These are phyloP conservation scores for Elaeis oleifera DNA, from an alignment of 202 grass and related monocot species.

Conservation along the genomic window DNA sequence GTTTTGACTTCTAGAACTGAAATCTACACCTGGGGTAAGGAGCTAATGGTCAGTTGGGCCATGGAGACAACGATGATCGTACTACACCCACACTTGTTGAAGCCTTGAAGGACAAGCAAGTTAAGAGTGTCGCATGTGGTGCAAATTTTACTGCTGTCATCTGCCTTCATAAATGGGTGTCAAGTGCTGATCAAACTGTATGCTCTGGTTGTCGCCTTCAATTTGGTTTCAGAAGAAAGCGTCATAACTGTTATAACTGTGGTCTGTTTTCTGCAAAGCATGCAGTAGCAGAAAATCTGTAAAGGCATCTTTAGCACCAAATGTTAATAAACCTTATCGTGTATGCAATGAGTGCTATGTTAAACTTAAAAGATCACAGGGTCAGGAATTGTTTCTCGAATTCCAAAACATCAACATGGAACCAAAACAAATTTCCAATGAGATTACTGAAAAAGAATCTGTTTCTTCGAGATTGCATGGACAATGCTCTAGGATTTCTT, in stretches of 20 bases:
- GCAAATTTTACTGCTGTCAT: constrained; percentile 47
- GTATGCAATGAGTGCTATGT: constrained; percentile 62
- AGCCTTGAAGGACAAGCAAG: constrained; percentile 66
- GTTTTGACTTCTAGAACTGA: constrained; percentile 55
- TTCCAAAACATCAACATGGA: constrained; percentile 30
- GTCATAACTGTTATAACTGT: constrained; percentile 78
- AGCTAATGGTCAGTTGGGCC: constrained; percentile 58
- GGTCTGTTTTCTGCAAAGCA: constrained; percentile 60
- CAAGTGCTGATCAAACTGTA: constrained; percentile 51
- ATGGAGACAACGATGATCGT: constrained; percentile 40
- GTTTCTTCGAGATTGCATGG: constrained; percentile 26
- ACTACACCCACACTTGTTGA: constrained; percentile 47
- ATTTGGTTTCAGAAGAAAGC: constrained; percentile 60
- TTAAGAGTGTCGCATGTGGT: constrained; percentile 54
- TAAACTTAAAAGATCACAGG: constrained; percentile 34
- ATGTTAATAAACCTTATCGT: constrained; percentile 45
- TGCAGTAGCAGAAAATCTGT: constrained; percentile 55
- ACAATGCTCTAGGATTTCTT: constrained; percentile 41
- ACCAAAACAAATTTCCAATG: constrained; percentile 27
- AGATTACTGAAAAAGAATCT: constrained; percentile 32
- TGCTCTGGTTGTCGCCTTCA: constrained; percentile 51
- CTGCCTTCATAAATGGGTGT: constrained; percentile 45
- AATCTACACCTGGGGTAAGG: constrained; percentile 74
- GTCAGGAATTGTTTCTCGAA: constrained; percentile 20
- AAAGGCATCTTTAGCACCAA: constrained; percentile 63